phyloP scores from a whole-genome alignment of 495 filamentous ascomycete genomes.

The Penicillium odoratum region DNA sequence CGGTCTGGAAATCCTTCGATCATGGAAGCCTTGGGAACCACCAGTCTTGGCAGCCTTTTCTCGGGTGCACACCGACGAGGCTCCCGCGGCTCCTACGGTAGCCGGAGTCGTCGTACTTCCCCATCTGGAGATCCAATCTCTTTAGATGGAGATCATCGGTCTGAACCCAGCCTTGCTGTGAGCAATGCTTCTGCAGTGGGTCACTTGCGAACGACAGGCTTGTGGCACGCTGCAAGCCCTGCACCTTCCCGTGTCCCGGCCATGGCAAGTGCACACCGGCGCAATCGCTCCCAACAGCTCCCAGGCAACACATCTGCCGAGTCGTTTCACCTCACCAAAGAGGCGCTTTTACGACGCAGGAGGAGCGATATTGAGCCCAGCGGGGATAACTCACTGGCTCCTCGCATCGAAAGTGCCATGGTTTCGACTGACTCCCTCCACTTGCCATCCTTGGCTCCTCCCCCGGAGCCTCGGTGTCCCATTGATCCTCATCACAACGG shows the following conservation, averaged over 20 bases:
- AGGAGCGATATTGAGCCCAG: constrained; percentile 34
- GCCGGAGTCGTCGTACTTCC: constrained; percentile 49
- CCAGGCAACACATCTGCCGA: constrained; percentile 41
- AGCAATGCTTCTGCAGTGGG: constrained; percentile 64
- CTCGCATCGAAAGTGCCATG: constrained; percentile 29
- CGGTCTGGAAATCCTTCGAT: constrained; percentile 45
- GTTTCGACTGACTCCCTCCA: constrained; percentile 26
- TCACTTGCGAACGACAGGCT: constrained; percentile 52
- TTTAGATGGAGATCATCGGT: constrained; percentile 60
- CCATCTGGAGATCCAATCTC: constrained; percentile 58
- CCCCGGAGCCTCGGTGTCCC: constrained; percentile 50
- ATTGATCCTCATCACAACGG: constrained; percentile 48
- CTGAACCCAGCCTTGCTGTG: constrained; percentile 62
- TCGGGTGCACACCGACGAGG: constrained; percentile 54
- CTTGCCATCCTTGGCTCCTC: constrained; percentile 31
- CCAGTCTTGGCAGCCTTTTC: constrained; percentile 56
- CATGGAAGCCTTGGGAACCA: constrained; percentile 49
- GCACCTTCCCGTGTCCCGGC: background rate
- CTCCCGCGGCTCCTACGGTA: constrained; percentile 49
- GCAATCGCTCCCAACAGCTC: constrained; percentile 42
- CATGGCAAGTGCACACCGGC: constrained; percentile 28
- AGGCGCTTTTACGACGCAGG: constrained; percentile 40
- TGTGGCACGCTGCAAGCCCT: constrained; percentile 37
- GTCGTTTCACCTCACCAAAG: constrained; percentile 45
- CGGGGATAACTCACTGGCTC: constrained; percentile 22